These are phyloP conservation scores for Ormosia semicastrata DNA, from an alignment of 306 rosid species.

Conservation along the genomic window DNA sequence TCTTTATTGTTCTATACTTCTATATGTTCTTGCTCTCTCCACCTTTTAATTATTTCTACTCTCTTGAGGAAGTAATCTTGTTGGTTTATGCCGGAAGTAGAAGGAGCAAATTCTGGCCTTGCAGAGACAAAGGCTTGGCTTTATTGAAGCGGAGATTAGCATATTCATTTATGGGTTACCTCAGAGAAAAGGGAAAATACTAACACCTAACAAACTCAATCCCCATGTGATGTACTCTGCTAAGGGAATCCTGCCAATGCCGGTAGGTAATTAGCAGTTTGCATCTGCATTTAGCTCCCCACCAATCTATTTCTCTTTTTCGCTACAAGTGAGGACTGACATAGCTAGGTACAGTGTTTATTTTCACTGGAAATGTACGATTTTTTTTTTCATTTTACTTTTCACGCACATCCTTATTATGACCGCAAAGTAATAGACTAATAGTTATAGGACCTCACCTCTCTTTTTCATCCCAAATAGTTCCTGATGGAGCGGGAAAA, in stretches of 20 bases:
- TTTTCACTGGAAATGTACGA: background rate
- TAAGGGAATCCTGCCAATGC: too few relatives aligned
- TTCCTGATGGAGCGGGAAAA: background rate
- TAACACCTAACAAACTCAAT: background rate
- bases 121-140: background rate
- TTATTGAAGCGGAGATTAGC: background rate
- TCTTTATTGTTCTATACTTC: background rate
- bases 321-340: background rate
- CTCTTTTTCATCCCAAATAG: background rate
- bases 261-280: background rate
- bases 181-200: background rate
- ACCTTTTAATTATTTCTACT: background rate
- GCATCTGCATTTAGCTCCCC: background rate
- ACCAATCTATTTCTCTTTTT: background rate
- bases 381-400: too few relatives aligned
- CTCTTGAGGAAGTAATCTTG: background rate
- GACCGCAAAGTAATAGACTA: background rate
- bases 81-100: background rate
- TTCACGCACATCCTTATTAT: too few relatives aligned
- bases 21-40: background rate
- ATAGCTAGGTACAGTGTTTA: background rate
- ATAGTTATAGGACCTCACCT: background rate
- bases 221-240: background rate
- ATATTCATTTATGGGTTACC: background rate
- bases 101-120: background rate